A percentile compares a stretch with the other conserved stretches of the same genome.
Conservation (phyloP, 257 asterid genomes). For the Penstemon eatonii region DNA sequence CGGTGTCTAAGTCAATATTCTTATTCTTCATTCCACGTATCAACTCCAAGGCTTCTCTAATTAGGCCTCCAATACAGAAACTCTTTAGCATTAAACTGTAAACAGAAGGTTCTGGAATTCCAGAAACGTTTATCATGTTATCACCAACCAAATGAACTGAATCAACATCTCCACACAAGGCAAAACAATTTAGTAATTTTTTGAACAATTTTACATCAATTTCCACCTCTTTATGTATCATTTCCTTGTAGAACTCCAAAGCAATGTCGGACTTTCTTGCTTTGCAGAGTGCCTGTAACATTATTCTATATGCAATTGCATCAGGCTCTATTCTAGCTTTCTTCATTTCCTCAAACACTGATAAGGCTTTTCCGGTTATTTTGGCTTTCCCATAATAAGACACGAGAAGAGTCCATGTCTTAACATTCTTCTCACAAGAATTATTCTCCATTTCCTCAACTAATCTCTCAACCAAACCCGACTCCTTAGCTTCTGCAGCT, state of each 20-base stretch:
- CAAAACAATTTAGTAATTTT: conserved; percentile 60
- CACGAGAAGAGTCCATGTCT: conserved; percentile 76
- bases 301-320: conserved; percentile 42
- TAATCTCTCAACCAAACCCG: conserved; percentile 56
- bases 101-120: conserved; percentile 44
- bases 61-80: conserved; percentile 68
- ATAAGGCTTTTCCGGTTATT: conserved; percentile 56
- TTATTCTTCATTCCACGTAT: conserved; percentile 64
- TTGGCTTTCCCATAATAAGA: conserved; percentile 60
- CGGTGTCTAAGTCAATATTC: conserved; percentile 44
- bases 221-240: conserved; percentile 48
- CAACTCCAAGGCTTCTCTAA: conserved; percentile 72
- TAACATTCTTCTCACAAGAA: conserved; percentile 49
- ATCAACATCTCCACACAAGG: conserved; percentile 50
- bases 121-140: conserved; percentile 50
- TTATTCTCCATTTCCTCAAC: conserved; percentile 59
- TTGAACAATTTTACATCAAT: conserved; percentile 45
- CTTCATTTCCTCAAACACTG: conserved; percentile 70
- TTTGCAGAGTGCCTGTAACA: conserved; percentile 60
- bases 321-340: conserved; percentile 62
- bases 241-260: conserved; percentile 75
- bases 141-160: conserved; percentile 49
- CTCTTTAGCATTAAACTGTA: conserved; percentile 60
- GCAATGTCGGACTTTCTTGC: conserved; percentile 62
- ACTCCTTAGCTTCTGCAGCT: conserved; percentile 62